Base-by-base conservation (phyloP, 2,329 filamentous ascomycete genomes). In the Hypomyces rosellus region DNA sequence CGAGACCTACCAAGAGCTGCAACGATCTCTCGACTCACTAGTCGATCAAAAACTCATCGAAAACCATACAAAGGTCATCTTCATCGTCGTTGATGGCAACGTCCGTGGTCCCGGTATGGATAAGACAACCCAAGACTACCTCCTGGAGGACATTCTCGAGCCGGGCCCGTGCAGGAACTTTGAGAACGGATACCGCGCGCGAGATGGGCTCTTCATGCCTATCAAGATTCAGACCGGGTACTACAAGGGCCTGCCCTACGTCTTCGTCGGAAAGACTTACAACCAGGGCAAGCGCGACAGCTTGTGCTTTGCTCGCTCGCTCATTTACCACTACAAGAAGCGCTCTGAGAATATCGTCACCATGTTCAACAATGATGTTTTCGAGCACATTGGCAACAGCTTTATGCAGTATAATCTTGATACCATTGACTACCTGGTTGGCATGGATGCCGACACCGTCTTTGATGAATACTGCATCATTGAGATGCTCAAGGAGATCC, bases 261-360 rank as follows among this genome's bases (percentile, higher is more conserved):
- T 75, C 30, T 71, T 74, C 50, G 70, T 77, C 36, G 70, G 74
- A 43, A 77, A 77, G 57, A 64, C 69, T 13, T 69, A 74, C 58
- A 76, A 75, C 58, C 72, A 74, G 54, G 74, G 73, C 34, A 77
- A 76, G 59, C 66, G 73, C 2, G 74, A 77, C 57, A 73, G 73
- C 44, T 59, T 77, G 39, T 75, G 74, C 55, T 69, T 76, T n/a
- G 70, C 68, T 2, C 71, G 74, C 0, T 76, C 74, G 1, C 71
- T 77, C 41, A 58, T 76, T 5, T 72, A 74, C 55, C 72, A 76
- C 55, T 77, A 71, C 66, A 70, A 74, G 54, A 59, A 66, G 44
- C 70, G 73, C 4, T 66, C 67, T 2, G 62, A 67, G 40, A 68
- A 69, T 11, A 63, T 69, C 3, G 63, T 71, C 25, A 74, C 73